Evolutionary conservation across 805 yeast species (phyloP), one percentile per base, ranked within the genome.

Genomic region (Isabelozyma pseudorhagii): DNA sequence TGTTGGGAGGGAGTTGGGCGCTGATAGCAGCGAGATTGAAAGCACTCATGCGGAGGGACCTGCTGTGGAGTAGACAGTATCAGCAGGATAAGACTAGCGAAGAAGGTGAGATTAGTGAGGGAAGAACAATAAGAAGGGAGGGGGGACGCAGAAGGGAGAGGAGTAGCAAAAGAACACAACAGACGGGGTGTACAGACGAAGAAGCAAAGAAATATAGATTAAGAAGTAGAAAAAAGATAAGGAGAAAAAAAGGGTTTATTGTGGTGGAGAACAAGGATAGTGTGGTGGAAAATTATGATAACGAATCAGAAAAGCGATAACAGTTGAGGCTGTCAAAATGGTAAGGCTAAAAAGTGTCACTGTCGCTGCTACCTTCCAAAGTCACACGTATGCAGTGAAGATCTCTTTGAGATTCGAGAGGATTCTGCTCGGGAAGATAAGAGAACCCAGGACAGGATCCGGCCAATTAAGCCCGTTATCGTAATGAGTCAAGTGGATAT

Each of bases 1-100:
- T 67, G 52, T 67, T 65, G 11, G 72, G 71, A n/a, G 73, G 73
- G 31, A 67, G 60, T 29, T 59, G 62, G 36, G 36, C 36, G n/a
- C 36, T 31, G 36, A 31, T 31, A 31, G 36, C 36, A 31, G 36
- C 36, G n/a, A 31, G n/a, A 31, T 31, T 31, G 36, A 31, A 31
- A 9, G 36, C 10, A 13, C 36, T 31, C 36, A 31, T 31, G 25
- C 25, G 36, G 10, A 31, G 10, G 36, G 36, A 15, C 36, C 36
- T 10, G 36, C 36, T 9, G 4, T 13, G 36, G 36, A 13, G 36
- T 5, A 8, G n/a, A 13, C 36, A 13, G 17, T 15, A 15, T 15
- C 17, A 15, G 36, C 10, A 13, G n/a, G 36, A 31, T 31, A 31
- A 4, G 34, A 29, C 10, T 10, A 29, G 34, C 3, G 34, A 29